phyloP scores from a whole-genome alignment of 2,329 filamentous ascomycete genomes.

The Penicillium sp. region DNA sequence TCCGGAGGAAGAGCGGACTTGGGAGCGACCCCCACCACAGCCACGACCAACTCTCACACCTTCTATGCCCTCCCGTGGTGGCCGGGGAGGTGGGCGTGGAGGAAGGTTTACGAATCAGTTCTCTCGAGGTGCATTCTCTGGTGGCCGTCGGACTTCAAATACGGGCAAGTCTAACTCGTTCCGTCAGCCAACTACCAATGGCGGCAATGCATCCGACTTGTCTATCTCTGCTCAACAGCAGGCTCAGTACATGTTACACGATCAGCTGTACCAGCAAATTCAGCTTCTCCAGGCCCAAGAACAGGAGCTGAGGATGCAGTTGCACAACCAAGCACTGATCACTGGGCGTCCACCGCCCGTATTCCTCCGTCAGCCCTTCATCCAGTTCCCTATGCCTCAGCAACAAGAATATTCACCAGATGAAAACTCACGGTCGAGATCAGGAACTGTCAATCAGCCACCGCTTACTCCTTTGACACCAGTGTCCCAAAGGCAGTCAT shows the following conservation, averaged over 20 bases:
- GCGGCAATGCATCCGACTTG: conserved; percentile 34
- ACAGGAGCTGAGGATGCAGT: conserved; percentile 45
- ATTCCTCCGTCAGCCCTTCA: conserved; percentile 40
- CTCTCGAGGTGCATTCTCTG: conserved; percentile 45
- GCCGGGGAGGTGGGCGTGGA: conserved; percentile 48
- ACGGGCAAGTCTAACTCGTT: conserved; percentile 42
- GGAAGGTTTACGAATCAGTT: conserved; percentile 47
- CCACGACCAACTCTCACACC: conserved; percentile 51
- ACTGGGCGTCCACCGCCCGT: conserved; percentile 38
- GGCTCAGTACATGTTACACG: conserved; percentile 46
- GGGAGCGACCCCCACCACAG: conserved; percentile 54
- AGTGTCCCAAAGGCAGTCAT: conserved; percentile 31
- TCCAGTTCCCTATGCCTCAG: conserved; percentile 38
- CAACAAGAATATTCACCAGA: conserved; percentile 33
- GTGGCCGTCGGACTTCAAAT: conserved; percentile 53
- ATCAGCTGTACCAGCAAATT: conserved; percentile 48
- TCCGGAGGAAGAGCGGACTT: conserved; percentile 63
- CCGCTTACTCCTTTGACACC: conserved; percentile 20
- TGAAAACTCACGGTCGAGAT: conserved; percentile 35
- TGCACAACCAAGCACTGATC: conserved; percentile 44
- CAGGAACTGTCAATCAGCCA: conserved; percentile 36
- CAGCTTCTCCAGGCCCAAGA: conserved; percentile 49
- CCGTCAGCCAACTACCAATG: conserved; percentile 36
- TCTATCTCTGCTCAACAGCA: conserved; percentile 42
- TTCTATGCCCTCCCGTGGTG: conserved; percentile 42